Conservation (phyloP, 1,284 basidiomycete genomes). For the Cryptococcus floricola region DNA sequence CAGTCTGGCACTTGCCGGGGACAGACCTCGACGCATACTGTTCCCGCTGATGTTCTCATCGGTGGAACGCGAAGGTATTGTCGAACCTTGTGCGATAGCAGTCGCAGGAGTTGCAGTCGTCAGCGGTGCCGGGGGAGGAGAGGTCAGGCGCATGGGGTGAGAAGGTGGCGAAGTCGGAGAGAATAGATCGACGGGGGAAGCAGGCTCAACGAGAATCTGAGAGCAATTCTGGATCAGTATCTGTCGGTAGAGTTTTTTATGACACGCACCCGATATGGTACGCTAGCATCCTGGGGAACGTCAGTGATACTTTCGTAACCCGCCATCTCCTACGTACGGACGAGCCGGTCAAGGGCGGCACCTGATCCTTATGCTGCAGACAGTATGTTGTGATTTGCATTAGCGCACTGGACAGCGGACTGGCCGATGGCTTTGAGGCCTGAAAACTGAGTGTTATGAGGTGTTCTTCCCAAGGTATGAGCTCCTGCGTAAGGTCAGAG, state of each 20-base stretch:
- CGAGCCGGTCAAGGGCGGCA: conserved; percentile 31
- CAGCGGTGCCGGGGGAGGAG: conserved; percentile 19
- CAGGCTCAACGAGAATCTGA: conserved; percentile 41
- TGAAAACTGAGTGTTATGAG: conserved; percentile 30
- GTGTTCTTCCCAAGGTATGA: conserved; percentile 48
- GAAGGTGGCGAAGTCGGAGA: conserved; percentile 30
- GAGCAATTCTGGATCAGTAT: neutral
- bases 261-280: conserved; percentile 31
- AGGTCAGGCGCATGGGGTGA: conserved; percentile 25
- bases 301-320: neutral
- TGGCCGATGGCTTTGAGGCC: conserved; percentile 2
- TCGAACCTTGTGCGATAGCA: conserved; percentile 7
- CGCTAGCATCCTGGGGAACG: conserved; percentile 15
- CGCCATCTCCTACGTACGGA: conserved; percentile 16
- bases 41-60: conserved; percentile 1
- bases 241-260: neutral
- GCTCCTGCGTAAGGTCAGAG: conserved; percentile 22
- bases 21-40: conserved; percentile 5
- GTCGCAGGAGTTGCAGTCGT: conserved; percentile 19
- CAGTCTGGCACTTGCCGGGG: conserved; percentile 17
- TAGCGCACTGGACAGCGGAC: conserved; percentile 28
- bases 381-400: conserved; percentile 39
- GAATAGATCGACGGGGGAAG: conserved; percentile 40
- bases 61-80: conserved; percentile 2
- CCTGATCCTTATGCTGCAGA: conserved; percentile 31